Conservation (phyloP, 1,284 basidiomycete genomes). For the Cutaneotrichosporon dermatis region DNA sequence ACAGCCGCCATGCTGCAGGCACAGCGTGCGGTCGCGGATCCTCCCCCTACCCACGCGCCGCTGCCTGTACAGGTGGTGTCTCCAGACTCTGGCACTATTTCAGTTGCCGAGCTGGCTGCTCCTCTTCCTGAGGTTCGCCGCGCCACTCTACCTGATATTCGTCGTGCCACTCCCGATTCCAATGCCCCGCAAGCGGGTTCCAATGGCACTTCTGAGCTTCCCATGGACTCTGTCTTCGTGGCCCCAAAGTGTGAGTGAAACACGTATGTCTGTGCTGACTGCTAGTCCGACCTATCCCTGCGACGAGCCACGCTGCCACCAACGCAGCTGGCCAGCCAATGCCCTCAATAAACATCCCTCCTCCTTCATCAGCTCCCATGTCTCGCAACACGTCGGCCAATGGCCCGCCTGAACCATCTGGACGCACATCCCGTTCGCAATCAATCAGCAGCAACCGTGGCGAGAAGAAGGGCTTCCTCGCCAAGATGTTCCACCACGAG, state of each 20-base stretch:
- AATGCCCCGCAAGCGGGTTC: constrained; percentile 8
- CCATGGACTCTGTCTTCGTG: constrained; percentile 33
- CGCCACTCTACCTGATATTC: not conserved
- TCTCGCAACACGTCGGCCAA: constrained; percentile 34
- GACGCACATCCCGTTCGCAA: constrained; percentile 12
- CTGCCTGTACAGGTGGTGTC: not conserved
- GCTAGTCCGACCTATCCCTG: constrained; percentile 41
- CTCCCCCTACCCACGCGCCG: not conserved
- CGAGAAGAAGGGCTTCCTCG: constrained; percentile 48
- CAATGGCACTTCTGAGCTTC: constrained; percentile 8
- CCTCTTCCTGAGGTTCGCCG: constrained; percentile 8
- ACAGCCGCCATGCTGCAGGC: constrained; percentile 11
- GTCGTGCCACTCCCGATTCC: constrained; percentile 7
- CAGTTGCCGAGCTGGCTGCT: constrained; percentile 13
- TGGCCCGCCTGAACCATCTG: constrained; percentile 14
- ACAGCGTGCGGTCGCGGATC: constrained; percentile 11
- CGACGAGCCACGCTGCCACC: constrained; percentile 24
- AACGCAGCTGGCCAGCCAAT: constrained; percentile 8
- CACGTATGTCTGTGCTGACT: not conserved
- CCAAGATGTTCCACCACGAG: constrained; percentile 47
- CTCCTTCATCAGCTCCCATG: constrained; percentile 35
- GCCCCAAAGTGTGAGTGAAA: constrained; percentile 34
- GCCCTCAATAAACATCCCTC: constrained; percentile 36
- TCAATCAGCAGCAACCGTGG: constrained; percentile 26
- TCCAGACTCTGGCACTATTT: constrained; percentile 4